Evolutionary conservation across 78 protist species (phyloP), one percentile per base, ranked within the genome.

Genomic region (Polysphondylium violaceum): DNA sequence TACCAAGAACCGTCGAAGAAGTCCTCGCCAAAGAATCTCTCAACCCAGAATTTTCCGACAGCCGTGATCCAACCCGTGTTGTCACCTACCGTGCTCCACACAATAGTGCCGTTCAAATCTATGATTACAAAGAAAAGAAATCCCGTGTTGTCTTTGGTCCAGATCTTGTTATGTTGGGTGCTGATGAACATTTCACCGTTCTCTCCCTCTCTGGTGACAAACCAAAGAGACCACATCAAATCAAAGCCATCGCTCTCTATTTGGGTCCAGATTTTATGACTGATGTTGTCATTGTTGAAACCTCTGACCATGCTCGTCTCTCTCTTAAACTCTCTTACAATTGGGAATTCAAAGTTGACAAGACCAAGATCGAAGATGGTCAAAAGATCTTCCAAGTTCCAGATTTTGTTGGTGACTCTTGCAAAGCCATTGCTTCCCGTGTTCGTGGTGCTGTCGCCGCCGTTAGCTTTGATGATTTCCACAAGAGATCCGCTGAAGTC

Each of bases 211-310:
- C 96, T 31, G 99, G 98, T 51, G 98, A 93, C 79, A 96, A 93
- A 92, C 99, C 99, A 56, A 98, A 98, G 97, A 35, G 85, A 41
- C 97, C 98, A 51, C 86, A 98, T 89, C 87, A 43, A 29, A 97
- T 98, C 87, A 38, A 71, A 64, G 31, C 97, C 27, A 73, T 96
- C 19, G 64, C 86, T 67, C 93, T 98, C 35, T 88, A 58, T 47
- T 86, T 97, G 31, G 99, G 99, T 51, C 99, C 99, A 31, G 98
- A 95, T 95, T 97, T 97, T 44, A 86, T 74, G 93, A 96, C 98
- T 4, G 99, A 98, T 88, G 55, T 95, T 47, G 85, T 98, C 93
- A 93, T 68, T 55, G 97, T 98, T 25, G 98, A 96, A 93, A 98
- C 99, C 23, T 58, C 94, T 47, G 99, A 97, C 61, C 97, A 97